Percentiles rank a stretch among this genome's conserved stretches.
phyloP scores from a whole-genome alignment of 2,329 filamentous ascomycete species.

The Claviceps maximensis region DNA sequence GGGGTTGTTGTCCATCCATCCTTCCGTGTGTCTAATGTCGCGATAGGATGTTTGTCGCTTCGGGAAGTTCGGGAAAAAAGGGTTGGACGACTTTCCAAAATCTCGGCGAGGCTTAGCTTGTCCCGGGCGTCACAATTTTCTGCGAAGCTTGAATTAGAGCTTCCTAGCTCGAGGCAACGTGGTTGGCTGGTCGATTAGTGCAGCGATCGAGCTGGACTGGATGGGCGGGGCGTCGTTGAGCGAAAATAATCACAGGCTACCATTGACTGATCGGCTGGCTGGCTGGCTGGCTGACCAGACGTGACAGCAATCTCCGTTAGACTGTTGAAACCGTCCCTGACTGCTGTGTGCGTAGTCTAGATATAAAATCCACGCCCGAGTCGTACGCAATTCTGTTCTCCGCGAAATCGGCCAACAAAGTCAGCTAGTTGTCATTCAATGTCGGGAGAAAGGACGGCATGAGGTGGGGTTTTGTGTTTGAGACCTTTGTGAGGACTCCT shows the following conservation, averaged over 20 bases:
- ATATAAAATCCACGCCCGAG: neutral
- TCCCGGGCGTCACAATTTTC: neutral
- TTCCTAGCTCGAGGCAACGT: neutral
- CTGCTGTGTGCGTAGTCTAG: neutral
- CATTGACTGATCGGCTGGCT: too few species aligned
- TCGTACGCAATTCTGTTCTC: neutral
- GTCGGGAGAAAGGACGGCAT: neutral
- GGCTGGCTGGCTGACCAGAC: too few species aligned
- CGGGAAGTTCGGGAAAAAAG: neutral
- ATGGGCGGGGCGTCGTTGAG: neutral
- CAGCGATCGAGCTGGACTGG: neutral
- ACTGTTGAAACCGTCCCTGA: too few species aligned
- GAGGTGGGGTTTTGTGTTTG: neutral
- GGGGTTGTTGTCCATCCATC: conserved; percentile 17
- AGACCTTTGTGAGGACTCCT: neutral
- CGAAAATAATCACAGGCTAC: too few species aligned
- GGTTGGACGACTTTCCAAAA: neutral
- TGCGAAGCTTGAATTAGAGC: neutral
- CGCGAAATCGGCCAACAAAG: neutral
- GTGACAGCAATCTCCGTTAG: neutral
- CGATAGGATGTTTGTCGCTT: neutral
- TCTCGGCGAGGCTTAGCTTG: neutral
- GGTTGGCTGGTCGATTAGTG: neutral
- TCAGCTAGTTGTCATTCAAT: neutral
- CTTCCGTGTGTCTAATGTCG: neutral